Evolutionary conservation across 2,329 filamentous ascomycete species (phyloP).

Genomic region (Acrodontium crateriforme): DNA sequence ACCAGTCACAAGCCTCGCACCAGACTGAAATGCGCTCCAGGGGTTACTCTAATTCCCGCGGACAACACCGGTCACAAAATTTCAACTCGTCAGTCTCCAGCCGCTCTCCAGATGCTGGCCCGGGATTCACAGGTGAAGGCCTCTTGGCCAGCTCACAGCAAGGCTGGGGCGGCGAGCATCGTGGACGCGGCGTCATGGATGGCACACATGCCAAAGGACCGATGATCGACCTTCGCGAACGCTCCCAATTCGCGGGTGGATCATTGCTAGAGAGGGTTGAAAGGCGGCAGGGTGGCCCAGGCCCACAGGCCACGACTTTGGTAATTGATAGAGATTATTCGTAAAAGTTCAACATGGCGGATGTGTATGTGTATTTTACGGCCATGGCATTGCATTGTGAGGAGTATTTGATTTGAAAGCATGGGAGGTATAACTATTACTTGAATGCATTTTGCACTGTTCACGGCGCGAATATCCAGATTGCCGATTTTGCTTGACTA

Average conservation of each 20-base stretch:
- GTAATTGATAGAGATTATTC: too few species aligned
- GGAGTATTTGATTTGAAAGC: too few species aligned
- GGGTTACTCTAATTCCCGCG: conserved; percentile 6
- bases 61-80: conserved; percentile 1
- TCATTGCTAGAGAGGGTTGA: conserved; percentile 35
- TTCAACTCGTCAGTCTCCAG: conserved; percentile 1
- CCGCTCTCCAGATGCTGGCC: conserved; percentile 2
- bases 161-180: conserved; percentile 21
- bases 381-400: too few species aligned
- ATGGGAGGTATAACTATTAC: too few species aligned
- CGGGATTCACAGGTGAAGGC: conserved; percentile 32
- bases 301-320: conserved; percentile 23
- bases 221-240: conserved; percentile 30
- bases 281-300: conserved; percentile 16
- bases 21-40: conserved; percentile 1
- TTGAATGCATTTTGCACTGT: too few species aligned
- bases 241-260: conserved; percentile 30
- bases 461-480: too few species aligned
- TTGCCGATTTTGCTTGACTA: too few species aligned
- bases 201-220: conserved; percentile 31
- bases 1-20: conserved; percentile 2
- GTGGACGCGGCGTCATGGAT: conserved; percentile 33
- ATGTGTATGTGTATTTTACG: too few species aligned
- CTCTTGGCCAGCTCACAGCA: conserved; percentile 25
- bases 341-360: too few species aligned